phyloP scores from a whole-genome alignment of 2,329 filamentous ascomycete genomes.

The Penicillium capsulatum region DNA sequence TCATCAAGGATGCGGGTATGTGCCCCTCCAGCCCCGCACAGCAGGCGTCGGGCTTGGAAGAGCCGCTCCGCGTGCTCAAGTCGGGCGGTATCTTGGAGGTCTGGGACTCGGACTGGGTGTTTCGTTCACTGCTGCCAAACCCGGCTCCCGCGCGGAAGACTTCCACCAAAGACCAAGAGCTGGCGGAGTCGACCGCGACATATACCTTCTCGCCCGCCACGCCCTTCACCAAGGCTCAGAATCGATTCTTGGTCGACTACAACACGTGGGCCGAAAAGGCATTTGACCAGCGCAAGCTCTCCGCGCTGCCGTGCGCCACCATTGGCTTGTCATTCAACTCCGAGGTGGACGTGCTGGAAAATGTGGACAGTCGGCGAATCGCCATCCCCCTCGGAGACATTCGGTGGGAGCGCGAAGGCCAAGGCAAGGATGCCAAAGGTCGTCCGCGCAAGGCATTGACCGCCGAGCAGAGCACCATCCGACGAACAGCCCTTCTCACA shows the following conservation, averaged over 20 bases:
- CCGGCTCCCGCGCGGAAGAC: slow-evolving; percentile 57
- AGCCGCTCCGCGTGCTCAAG: slow-evolving; percentile 70
- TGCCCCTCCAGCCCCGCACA: slow-evolving; percentile 56
- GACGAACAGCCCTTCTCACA: slow-evolving; percentile 74
- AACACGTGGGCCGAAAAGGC: slow-evolving; percentile 77
- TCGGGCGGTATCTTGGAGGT: slow-evolving; percentile 78
- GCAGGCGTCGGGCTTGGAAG: slow-evolving; percentile 59
- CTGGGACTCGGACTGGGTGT: slow-evolving; percentile 82
- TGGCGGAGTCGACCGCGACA: slow-evolving; percentile 67
- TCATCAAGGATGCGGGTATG: slow-evolving; percentile 78
- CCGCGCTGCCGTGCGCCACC: slow-evolving; percentile 71
- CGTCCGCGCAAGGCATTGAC: slow-evolving; percentile 52
- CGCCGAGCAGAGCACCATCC: slow-evolving; percentile 66
- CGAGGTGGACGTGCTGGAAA: slow-evolving; percentile 67
- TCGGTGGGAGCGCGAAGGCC: slow-evolving; percentile 73
- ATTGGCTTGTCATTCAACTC: slow-evolving; percentile 75
- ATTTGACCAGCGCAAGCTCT: slow-evolving; percentile 66
- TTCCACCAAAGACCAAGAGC: slow-evolving; percentile 59
- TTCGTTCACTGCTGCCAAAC: slow-evolving; percentile 78
- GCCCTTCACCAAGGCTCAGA: slow-evolving; percentile 73
- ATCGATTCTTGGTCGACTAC: slow-evolving; percentile 76
- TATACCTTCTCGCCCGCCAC: slow-evolving; percentile 81
- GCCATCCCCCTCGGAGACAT: slow-evolving; percentile 84
- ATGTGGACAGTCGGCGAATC: slow-evolving; percentile 68
- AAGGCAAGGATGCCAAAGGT: slow-evolving; percentile 33